These are phyloP conservation scores for Termitomyces sp. DNA, from an alignment of 768 basidiomycete genomes.

Conservation along the genomic window DNA sequence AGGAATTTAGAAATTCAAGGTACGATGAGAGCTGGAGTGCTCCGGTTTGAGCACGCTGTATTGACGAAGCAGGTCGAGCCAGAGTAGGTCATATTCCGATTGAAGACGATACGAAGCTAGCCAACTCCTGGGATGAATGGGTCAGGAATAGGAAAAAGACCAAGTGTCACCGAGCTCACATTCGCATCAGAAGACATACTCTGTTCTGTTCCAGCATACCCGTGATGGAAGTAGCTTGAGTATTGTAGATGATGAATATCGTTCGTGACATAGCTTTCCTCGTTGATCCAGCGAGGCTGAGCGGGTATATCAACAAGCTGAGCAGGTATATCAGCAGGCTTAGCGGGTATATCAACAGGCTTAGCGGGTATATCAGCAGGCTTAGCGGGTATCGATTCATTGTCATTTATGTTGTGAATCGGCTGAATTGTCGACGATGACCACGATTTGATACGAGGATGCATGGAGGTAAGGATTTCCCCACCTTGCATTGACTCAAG, in stretches of 20 bases:
- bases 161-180: neutral
- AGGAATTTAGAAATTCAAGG: constrained; percentile 9
- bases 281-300: neutral
- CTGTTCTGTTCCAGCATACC: neutral
- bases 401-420: neutral
- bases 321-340: too few relatives aligned
- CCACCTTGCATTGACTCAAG: neutral
- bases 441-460: neutral
- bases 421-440: too few relatives aligned
- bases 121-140: neutral
- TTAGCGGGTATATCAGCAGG: too few relatives aligned
- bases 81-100: too few relatives aligned
- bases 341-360: neutral
- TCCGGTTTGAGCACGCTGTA: neutral
- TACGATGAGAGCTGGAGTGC: constrained; percentile 16
- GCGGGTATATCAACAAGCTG: too few relatives aligned
- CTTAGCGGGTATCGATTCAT: neutral
- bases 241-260: neutral
- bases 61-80: neutral
- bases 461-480: neutral
- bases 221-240: neutral
- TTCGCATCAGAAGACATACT: neutral
- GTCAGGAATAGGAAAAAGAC: neutral
- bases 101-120: neutral
- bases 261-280: neutral